phyloP scores from a whole-genome alignment of 2,329 filamentous ascomycete species.

The Endocalyx cinctus region DNA sequence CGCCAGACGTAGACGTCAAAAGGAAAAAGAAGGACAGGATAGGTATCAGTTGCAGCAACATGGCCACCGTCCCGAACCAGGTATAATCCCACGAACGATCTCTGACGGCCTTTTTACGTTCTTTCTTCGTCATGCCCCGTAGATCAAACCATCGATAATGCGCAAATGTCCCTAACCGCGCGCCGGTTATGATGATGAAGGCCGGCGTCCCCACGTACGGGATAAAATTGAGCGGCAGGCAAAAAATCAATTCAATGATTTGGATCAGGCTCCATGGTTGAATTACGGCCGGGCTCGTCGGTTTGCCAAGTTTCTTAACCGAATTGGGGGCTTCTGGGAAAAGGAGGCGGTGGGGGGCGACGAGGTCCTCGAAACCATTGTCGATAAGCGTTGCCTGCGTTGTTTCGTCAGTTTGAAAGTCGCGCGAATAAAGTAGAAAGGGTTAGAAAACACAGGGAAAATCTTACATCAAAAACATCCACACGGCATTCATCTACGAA shows the following conservation, averaged over 20 bases:
- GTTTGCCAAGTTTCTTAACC: conserved; percentile 77
- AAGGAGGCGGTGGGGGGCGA: conserved; percentile 61
- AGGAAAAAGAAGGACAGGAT: conserved; percentile 92
- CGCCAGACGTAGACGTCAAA: conserved; percentile 78
- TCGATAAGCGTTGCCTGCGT: conserved; percentile 66
- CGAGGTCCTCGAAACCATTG: conserved; percentile 63
- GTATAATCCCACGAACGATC: conserved; percentile 75
- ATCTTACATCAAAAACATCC: conserved; percentile 74
- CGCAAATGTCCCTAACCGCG: conserved; percentile 79
- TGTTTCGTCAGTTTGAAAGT: conserved; percentile 9
- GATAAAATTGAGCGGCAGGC: conserved; percentile 80
- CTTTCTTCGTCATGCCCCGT: conserved; percentile 66
- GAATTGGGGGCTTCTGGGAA: conserved; percentile 65
- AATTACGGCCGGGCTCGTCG: conserved; percentile 71
- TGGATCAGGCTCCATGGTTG: conserved; percentile 88
- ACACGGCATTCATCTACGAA: conserved; percentile 76
- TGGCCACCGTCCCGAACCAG: conserved; percentile 85
- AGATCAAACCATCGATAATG: conserved; percentile 90
- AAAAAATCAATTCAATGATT: conserved; percentile 76
- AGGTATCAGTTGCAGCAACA: conserved; percentile 83
- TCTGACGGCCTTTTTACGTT: conserved; percentile 66
- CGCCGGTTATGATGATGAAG: conserved; percentile 84
- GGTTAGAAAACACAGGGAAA: neutral
- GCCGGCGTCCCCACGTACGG: conserved; percentile 77
- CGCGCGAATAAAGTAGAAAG: neutral